A percentile compares a stretch with the other conserved stretches of the same genome.
These are phyloP conservation scores for Mucor racemosus DNA, from an alignment of 371 early-diverging fungal genomes.

Conservation along the genomic window DNA sequence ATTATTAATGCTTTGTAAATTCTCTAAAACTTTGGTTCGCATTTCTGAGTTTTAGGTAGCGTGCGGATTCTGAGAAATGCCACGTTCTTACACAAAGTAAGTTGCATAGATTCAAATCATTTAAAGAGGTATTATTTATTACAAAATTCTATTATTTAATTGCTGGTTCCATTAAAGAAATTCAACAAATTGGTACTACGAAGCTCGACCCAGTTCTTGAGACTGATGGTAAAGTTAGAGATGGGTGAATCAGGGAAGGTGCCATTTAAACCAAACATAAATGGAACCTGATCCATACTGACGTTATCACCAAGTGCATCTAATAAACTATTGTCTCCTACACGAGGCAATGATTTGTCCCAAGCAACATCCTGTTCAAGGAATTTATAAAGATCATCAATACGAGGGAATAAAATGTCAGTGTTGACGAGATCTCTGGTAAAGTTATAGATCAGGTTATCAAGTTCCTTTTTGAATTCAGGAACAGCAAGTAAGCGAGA, in stretches of 20 bases:
- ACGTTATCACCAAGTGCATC: neutral
- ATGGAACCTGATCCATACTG: neutral
- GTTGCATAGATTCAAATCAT: too few species aligned
- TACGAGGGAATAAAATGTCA: slow-evolving; percentile 8
- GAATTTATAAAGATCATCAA: slow-evolving; percentile 21
- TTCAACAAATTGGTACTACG: slow-evolving; percentile 13
- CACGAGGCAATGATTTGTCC: slow-evolving; percentile 29
- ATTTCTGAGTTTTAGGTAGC: too few species aligned
- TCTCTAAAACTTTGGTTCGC: too few species aligned
- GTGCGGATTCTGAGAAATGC: too few species aligned
- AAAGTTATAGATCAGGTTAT: slow-evolving; percentile 13
- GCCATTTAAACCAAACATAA: neutral
- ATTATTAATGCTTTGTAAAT: too few species aligned
- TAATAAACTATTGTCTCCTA: neutral
- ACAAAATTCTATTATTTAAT: neutral
- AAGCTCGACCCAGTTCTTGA: slow-evolving; percentile 15
- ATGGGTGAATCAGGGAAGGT: slow-evolving; percentile 5
- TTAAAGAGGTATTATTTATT: too few species aligned
- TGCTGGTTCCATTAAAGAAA: slow-evolving; percentile 12
- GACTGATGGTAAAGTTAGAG: neutral
- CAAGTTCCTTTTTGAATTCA: slow-evolving; percentile 17
- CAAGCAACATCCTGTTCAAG: slow-evolving; percentile 32
- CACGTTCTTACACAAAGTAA: too few species aligned
- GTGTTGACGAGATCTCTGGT: slow-evolving; percentile 17
- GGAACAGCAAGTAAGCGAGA: slow-evolving; percentile 23